These are phyloP conservation scores for Metschnikowia colocasiae DNA, from an alignment of 805 yeast genomes.

Conservation along the genomic window DNA sequence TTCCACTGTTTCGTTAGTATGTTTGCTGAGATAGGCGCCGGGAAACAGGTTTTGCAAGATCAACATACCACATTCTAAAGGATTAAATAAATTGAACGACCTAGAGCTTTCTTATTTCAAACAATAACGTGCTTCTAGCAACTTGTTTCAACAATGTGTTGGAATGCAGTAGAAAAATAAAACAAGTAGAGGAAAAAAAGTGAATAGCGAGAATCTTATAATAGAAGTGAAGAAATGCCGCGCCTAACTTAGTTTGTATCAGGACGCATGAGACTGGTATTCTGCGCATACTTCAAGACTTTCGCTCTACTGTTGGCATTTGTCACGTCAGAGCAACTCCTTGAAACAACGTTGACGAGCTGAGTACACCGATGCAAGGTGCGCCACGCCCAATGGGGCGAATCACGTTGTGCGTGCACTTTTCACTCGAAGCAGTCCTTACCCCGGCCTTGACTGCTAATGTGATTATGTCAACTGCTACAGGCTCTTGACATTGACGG, in stretches of 20 bases:
- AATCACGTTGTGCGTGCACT: background rate
- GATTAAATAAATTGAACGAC: background rate
- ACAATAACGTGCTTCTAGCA: background rate
- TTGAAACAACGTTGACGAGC: background rate
- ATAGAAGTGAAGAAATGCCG: conserved; percentile 5
- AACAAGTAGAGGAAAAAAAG: conserved; percentile 2
- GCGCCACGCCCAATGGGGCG: background rate
- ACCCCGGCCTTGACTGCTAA: background rate
- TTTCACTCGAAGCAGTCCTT: background rate
- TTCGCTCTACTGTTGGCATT: background rate
- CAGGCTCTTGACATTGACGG: background rate
- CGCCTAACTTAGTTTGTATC: conserved; percentile 2
- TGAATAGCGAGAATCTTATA: conserved; percentile 5
- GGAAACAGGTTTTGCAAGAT: background rate
- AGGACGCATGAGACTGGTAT: conserved; percentile 1
- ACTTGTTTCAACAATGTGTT: background rate
- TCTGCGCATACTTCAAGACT: conserved; percentile 5
- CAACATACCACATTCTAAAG: conserved; percentile 16
- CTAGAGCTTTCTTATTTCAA: background rate
- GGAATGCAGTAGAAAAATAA: conserved; percentile 1
- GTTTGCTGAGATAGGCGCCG: background rate
- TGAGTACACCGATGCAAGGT: background rate
- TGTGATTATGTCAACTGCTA: background rate
- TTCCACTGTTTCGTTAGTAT: conserved; percentile 60
- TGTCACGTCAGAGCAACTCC: conserved; percentile 1